These are phyloP conservation scores for Mycena rebaudengoi DNA, from an alignment of 768 basidiomycete genomes.

Conservation along the genomic window DNA sequence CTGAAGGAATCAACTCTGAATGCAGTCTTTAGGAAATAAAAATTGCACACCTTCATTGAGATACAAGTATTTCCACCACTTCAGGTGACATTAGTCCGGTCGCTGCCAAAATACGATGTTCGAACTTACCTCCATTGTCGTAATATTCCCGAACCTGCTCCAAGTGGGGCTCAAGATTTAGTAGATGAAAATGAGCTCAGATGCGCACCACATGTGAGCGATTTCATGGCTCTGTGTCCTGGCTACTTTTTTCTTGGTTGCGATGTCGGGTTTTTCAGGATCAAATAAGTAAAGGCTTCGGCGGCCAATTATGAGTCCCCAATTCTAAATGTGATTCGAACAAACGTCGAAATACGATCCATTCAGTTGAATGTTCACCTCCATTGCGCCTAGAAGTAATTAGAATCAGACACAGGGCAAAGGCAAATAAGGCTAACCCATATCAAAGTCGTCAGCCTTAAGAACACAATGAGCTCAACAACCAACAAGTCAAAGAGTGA, in stretches of 20 bases:
- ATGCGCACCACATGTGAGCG: conserved; percentile 82
- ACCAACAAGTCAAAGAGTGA: background rate
- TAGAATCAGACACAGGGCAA: background rate
- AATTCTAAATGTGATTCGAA: conserved; percentile 57
- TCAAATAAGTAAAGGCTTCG: conserved; percentile 83
- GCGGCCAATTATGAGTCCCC: conserved; percentile 95
- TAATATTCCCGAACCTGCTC: conserved; percentile 87
- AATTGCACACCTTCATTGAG: conserved; percentile 73
- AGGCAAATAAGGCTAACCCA: conserved; percentile 53
- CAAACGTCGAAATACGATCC: background rate
- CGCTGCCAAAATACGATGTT: background rate
- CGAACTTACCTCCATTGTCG: conserved; percentile 63
- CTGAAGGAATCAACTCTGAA: conserved; percentile 39
- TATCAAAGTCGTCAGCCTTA: conserved; percentile 87
- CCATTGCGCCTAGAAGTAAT: conserved; percentile 74
- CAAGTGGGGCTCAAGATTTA: background rate
- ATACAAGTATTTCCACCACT: conserved; percentile 90
- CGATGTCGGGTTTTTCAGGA: conserved; percentile 71
- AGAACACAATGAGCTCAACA: background rate
- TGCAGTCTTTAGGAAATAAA: background rate
- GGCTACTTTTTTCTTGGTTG: conserved; percentile 81
- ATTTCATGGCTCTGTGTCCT: conserved; percentile 85
- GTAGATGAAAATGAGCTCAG: conserved; percentile 25
- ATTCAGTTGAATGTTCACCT: conserved; percentile 38
- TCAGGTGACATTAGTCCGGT: conserved; percentile 37